A percentile compares a stretch with the other conserved stretches of the same genome.
Conservation (phyloP, 139 green algal genomes). For the Auxenochlorella pyrenoidosa region DNA sequence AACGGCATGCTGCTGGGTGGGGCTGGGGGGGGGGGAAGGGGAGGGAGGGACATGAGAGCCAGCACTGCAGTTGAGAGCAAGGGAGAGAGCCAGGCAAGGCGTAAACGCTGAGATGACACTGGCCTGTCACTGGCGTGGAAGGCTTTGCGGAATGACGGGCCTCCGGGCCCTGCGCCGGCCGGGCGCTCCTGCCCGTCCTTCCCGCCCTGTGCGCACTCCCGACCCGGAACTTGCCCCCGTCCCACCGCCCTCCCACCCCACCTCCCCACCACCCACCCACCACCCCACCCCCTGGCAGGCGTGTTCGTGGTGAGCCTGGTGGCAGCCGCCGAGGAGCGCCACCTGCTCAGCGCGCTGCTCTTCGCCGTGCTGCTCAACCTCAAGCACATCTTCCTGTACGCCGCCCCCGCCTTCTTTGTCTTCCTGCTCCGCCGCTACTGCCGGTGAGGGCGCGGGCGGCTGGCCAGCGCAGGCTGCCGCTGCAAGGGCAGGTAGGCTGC, state of each 20-base stretch:
- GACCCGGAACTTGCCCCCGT: no score
- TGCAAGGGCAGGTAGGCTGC: background rate
- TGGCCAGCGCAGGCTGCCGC: background rate
- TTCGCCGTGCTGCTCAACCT: slow-evolving; percentile 92
- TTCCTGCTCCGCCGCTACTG: slow-evolving; percentile 80
- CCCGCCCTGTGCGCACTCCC: no score
- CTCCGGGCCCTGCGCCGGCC: no score
- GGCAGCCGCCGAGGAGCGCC: slow-evolving; percentile 40
- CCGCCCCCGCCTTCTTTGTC: slow-evolving; percentile 84
- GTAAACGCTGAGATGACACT: no score
- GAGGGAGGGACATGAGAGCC: background rate
- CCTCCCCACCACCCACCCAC: background rate
- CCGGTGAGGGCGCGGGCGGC: slow-evolving; percentile 36
- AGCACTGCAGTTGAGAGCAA: no score
- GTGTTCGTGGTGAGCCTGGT: slow-evolving; percentile 78
- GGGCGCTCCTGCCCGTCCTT: no score
- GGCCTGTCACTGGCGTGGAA: no score
- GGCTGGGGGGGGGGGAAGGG: background rate
- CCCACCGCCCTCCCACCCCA: no score
- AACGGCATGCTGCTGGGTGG: slow-evolving; percentile 93
- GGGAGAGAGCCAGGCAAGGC: no score
- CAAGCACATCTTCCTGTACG: slow-evolving; percentile 95
- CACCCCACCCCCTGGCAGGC: slow-evolving; percentile 46
- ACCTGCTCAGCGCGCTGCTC: slow-evolving; percentile 53
- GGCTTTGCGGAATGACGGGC: no score